A percentile compares a stretch with the other conserved stretches of the same genome.
Evolutionary conservation across 1,284 basidiomycete genomes (phyloP).

Genomic region (Pseudomicrostroma phylloplanum): DNA sequence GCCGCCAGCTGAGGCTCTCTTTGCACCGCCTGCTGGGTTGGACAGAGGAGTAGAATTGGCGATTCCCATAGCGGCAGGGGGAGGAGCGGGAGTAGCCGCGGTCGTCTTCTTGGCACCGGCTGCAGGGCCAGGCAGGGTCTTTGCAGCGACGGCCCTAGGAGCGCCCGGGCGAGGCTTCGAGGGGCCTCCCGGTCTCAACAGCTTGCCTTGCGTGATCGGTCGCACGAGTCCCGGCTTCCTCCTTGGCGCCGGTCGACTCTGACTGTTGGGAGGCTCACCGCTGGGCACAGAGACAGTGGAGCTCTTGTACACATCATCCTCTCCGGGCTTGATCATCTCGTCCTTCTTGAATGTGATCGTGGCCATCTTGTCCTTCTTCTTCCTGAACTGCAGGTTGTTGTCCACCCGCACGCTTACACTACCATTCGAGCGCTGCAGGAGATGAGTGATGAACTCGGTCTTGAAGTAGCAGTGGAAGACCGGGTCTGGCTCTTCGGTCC

Average conservation of each 20-base stretch:
- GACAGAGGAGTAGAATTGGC: constrained; percentile 18
- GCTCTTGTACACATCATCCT: constrained; percentile 85
- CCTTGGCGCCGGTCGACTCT: constrained; percentile 74
- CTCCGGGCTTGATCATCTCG: constrained; percentile 64
- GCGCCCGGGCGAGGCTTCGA: constrained; percentile 41
- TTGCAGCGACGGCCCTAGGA: constrained; percentile 9
- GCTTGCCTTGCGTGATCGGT: constrained; percentile 77
- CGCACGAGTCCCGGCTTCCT: constrained; percentile 75
- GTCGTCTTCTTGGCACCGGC: constrained; percentile 11
- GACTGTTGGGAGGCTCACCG: constrained; percentile 75
- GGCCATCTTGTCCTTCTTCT: constrained; percentile 95
- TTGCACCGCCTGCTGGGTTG: constrained; percentile 22
- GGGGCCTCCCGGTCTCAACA: constrained; percentile 70
- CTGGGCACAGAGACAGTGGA: constrained; percentile 79
- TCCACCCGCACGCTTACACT: constrained; percentile 61
- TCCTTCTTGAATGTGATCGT: constrained; percentile 84
- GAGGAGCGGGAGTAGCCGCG: constrained; percentile 23
- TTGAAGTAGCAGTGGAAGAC: constrained; percentile 88
- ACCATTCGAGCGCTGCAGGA: constrained; percentile 74
- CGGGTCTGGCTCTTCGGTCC: constrained; percentile 81
- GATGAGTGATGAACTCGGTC: constrained; percentile 80
- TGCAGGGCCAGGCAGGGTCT: constrained; percentile 11
- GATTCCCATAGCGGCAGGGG: constrained; percentile 39
- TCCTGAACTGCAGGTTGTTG: constrained; percentile 60
- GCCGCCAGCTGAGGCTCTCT: constrained; percentile 43